Evolutionary conservation across 495 filamentous ascomycete genomes (phyloP).

Genomic region (Penicillium argentinense): DNA sequence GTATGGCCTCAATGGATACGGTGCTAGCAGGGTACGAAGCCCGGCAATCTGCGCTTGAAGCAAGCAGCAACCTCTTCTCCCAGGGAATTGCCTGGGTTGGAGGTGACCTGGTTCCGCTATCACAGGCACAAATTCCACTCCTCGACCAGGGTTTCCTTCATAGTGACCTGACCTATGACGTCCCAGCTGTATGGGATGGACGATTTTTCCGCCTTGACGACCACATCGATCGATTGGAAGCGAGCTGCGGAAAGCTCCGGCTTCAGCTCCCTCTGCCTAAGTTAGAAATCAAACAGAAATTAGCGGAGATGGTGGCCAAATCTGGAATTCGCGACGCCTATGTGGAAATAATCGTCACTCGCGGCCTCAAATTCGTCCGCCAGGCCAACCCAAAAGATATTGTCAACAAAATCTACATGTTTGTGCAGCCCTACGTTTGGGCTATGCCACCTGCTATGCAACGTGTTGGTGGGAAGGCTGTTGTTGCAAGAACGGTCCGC

Average conservation of each 20-base stretch:
- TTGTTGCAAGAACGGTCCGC: conserved; percentile 38
- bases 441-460: conserved; percentile 40
- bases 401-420: conserved; percentile 40
- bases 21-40: conserved; percentile 28
- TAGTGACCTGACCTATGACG: conserved; percentile 44
- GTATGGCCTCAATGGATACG: conserved; percentile 32
- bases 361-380: conserved; percentile 34
- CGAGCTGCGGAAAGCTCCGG: conserved; percentile 36
- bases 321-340: conserved; percentile 40
- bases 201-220: conserved; percentile 40
- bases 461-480: conserved; percentile 30
- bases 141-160: conserved; percentile 43
- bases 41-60: conserved; percentile 23
- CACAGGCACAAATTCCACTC: conserved; percentile 37
- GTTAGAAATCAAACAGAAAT: conserved; percentile 30
- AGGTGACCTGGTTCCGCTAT: conserved; percentile 29
- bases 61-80: conserved; percentile 30
- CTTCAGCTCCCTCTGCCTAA: conserved; percentile 31
- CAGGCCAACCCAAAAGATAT: conserved; percentile 24
- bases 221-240: conserved; percentile 33
- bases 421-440: conserved; percentile 39
- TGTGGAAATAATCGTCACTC: conserved; percentile 42
- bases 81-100: conserved; percentile 38
- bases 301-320: conserved; percentile 35
- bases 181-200: conserved; percentile 42